Conservation (phyloP, 2,329 filamentous ascomycete species). For the Diaporthe humulicola region DNA sequence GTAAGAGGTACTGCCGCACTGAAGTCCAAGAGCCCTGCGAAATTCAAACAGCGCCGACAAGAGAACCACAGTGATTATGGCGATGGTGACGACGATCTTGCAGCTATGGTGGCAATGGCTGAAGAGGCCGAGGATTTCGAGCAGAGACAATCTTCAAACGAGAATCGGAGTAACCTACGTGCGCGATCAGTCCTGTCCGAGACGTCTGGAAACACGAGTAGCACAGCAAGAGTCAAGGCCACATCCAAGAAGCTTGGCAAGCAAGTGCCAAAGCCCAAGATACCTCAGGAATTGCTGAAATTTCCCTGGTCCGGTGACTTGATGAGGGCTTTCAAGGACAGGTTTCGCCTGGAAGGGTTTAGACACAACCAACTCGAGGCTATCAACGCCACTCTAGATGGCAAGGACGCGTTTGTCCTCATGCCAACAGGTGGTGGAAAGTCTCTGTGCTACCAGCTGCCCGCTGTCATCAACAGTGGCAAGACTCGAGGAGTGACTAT, state of each 20-base stretch:
- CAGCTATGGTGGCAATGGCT: constrained; percentile 64
- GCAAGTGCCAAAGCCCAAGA: constrained; percentile 49
- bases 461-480: constrained; percentile 85
- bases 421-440: constrained; percentile 99
- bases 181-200: constrained; percentile 58
- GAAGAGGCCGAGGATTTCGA: constrained; percentile 66
- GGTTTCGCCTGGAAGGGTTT: constrained; percentile 89
- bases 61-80: constrained; percentile 53
- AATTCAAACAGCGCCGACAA: constrained; percentile 39
- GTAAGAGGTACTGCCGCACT: constrained; percentile 33
- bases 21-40: constrained; percentile 39
- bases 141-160: constrained; percentile 53
- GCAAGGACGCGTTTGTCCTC: constrained; percentile 92
- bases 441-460: constrained; percentile 95
- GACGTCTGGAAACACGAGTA: constrained; percentile 61
- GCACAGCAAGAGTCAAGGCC: constrained; percentile 50
- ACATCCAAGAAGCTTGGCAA: constrained; percentile 47
- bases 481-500: constrained; percentile 89
- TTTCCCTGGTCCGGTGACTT: constrained; percentile 90
- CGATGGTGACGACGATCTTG: constrained; percentile 57
- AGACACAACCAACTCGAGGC: constrained; percentile 93
- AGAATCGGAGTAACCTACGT: constrained; percentile 42
- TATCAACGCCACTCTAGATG: constrained; percentile 91
- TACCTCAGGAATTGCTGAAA: constrained; percentile 70
- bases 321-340: constrained; percentile 81